phyloP scores from a whole-genome alignment of 2,329 filamentous ascomycete species.

The Talaromyces sp. region DNA sequence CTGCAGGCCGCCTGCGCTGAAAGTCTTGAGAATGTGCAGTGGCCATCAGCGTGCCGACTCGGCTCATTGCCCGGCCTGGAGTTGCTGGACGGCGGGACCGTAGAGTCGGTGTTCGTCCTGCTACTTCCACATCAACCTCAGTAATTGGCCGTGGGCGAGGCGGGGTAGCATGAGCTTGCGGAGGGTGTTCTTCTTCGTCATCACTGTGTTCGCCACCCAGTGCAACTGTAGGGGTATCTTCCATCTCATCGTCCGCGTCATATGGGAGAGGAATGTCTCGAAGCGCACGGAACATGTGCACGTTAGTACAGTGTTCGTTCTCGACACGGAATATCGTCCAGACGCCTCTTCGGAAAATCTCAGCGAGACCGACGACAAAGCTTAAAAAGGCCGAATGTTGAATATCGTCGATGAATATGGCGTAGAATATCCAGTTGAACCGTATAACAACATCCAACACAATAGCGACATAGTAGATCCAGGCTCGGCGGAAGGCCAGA shows the following conservation, averaged over 20 bases:
- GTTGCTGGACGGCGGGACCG: conserved; percentile 22
- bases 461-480: conserved; percentile 86
- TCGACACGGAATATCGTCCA: conserved; percentile 94
- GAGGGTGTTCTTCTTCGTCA: conserved; percentile 1
- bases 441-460: conserved; percentile 74
- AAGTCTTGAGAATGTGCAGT: conserved; percentile 88
- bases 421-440: conserved; percentile 93
- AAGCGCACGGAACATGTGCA: conserved; percentile 81
- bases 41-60: conserved; percentile 64
- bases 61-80: conserved; percentile 34
- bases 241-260: conserved; percentile 32
- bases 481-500: conserved; percentile 69
- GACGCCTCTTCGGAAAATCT: conserved; percentile 77
- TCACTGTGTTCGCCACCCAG: conserved; percentile 12
- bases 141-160: conserved; percentile 9
- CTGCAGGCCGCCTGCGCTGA: conserved; percentile 63
- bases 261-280: conserved; percentile 86
- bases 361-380: conserved; percentile 71
- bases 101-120: conserved; percentile 20
- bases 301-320: conserved; percentile 94
- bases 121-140: conserved; percentile 21
- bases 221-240: conserved; percentile 16
- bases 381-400: conserved; percentile 80
- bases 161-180: neutral
- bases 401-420: conserved; percentile 69